phyloP scores from a whole-genome alignment of 2,329 filamentous ascomycete genomes.

The Diaporthe sp. region DNA sequence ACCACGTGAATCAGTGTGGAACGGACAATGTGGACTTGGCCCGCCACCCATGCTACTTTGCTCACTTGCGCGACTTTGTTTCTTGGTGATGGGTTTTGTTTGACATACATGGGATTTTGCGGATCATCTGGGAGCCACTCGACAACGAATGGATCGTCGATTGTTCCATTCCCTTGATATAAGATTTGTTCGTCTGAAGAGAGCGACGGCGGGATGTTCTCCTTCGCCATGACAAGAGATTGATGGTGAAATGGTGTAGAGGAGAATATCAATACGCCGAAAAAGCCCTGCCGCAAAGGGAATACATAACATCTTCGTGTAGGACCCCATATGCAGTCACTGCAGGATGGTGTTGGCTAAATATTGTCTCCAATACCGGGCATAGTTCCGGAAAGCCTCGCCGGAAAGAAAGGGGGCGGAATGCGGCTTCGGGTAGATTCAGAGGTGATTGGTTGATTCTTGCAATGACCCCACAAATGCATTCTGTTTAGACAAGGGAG shows the following conservation, averaged over 20 bases:
- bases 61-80: neutral
- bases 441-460: neutral
- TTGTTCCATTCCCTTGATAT: slow-evolving; percentile 50
- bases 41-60: neutral
- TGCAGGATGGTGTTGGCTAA: neutral
- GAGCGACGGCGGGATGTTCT: neutral
- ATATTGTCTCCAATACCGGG: neutral
- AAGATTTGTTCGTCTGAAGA: neutral
- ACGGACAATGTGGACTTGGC: neutral
- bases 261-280: neutral
- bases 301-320: neutral
- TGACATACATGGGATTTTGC: slow-evolving; percentile 55
- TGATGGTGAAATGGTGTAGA: too few relatives aligned
- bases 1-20: neutral
- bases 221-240: neutral
- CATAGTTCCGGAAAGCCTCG: neutral
- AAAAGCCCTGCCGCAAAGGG: neutral
- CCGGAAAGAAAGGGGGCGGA: neutral
- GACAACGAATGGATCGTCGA: slow-evolving; percentile 59
- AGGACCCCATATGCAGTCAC: neutral
- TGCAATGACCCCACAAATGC: neutral
- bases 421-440: neutral
- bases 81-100: neutral
- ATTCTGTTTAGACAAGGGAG: neutral
- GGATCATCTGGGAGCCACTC: slow-evolving; percentile 61